Evolutionary conservation across 208 protist species (phyloP).

Genomic region (Trichomonas gallinae): DNA sequence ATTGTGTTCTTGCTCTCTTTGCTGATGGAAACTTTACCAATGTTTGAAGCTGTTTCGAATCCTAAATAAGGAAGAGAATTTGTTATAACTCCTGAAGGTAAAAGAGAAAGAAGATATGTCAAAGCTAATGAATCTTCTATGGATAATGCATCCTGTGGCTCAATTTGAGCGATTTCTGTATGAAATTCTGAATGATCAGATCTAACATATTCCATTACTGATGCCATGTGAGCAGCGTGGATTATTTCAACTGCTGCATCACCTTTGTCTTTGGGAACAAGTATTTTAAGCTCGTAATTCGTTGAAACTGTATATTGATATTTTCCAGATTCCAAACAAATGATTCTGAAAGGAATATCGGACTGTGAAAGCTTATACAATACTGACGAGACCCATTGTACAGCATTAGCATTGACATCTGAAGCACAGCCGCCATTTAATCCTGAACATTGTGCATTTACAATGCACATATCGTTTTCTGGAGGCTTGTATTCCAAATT

Average conservation of each 20-base stretch:
- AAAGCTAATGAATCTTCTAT: background rate
- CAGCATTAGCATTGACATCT: background rate
- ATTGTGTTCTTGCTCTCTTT: background rate
- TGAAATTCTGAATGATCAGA: background rate
- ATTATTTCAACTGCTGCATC: background rate
- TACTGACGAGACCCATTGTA: background rate
- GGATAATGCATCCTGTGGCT: background rate
- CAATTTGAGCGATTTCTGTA: background rate
- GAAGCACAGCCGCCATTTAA: background rate
- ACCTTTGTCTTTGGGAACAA: background rate
- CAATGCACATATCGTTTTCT: background rate
- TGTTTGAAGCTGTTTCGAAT: background rate
- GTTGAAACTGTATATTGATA: background rate
- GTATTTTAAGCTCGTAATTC: background rate
- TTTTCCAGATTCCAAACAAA: background rate
- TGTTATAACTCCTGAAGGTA: background rate
- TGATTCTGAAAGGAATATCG: background rate
- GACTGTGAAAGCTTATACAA: background rate
- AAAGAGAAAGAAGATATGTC: background rate
- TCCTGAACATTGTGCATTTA: background rate
- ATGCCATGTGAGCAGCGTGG: background rate
- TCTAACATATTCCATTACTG: background rate
- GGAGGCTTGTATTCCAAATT: background rate
- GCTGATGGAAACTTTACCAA: background rate
- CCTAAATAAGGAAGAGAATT: background rate